Conservation (phyloP, 2,329 filamentous ascomycete genomes). For the Beauveria sp. region DNA sequence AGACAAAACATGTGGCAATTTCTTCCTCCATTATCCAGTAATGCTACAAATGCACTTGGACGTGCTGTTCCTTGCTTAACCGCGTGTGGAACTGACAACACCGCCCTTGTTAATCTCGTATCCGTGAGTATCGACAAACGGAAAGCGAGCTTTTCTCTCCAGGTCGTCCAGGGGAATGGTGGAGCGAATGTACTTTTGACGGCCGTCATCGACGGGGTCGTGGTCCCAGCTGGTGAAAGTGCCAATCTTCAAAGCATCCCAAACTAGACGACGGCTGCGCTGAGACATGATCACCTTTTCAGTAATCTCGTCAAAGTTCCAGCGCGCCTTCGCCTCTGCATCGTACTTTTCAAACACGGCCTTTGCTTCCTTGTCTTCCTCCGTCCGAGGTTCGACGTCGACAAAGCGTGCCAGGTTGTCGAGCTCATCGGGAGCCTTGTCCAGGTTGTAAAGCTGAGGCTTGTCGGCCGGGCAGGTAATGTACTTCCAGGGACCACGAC, state of each 20-base stretch:
- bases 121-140: constrained; percentile 51
- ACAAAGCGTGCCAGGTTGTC: constrained; percentile 55
- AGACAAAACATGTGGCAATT: neutral
- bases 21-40: neutral
- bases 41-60: neutral
- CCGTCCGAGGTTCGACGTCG: constrained; percentile 30
- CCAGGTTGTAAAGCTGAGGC: constrained; percentile 76
- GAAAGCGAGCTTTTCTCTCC: constrained; percentile 68
- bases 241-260: constrained; percentile 70
- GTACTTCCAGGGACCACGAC: constrained; percentile 83
- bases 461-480: constrained; percentile 78
- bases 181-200: constrained; percentile 74
- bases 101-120: constrained; percentile 33
- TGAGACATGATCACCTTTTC: constrained; percentile 68
- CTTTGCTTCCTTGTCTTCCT: constrained; percentile 38
- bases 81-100: constrained; percentile 29
- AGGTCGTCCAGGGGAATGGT: constrained; percentile 74
- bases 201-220: constrained; percentile 64
- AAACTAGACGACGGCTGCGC: constrained; percentile 69
- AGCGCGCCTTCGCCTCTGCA: constrained; percentile 63
- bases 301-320: constrained; percentile 76
- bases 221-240: constrained; percentile 79
- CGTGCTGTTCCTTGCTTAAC: neutral
- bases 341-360: constrained; percentile 58
- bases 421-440: constrained; percentile 67